phyloP scores from a whole-genome alignment of 257 asterid genomes.

The Catharanthus roseus region DNA sequence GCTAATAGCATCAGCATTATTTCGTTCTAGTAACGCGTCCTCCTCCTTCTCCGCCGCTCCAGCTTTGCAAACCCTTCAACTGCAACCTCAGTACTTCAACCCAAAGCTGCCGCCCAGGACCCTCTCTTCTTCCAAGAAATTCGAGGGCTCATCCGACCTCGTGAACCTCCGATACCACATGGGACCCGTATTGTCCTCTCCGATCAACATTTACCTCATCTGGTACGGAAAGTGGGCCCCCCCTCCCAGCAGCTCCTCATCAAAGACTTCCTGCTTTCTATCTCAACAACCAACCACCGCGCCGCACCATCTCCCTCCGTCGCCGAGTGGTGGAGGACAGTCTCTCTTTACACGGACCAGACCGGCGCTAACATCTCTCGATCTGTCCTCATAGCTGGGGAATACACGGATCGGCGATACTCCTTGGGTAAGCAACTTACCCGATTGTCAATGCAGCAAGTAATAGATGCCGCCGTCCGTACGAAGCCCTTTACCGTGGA shows the following conservation, averaged over 20 bases:
- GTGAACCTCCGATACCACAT: constrained; percentile 85
- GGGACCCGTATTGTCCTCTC: constrained; percentile 91
- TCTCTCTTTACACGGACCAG: constrained; percentile 73
- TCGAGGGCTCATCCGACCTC: constrained; percentile 75
- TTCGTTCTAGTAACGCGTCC: too few relatives aligned
- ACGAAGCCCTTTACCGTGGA: constrained; percentile 76
- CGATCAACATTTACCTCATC: constrained; percentile 78
- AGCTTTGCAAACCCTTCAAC: background rate
- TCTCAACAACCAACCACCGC: constrained; percentile 48
- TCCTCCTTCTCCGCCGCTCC: background rate
- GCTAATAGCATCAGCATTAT: too few relatives aligned
- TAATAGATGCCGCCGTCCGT: constrained; percentile 64
- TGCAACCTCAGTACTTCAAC: constrained; percentile 23
- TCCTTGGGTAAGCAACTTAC: constrained; percentile 66
- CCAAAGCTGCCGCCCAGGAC: constrained; percentile 48
- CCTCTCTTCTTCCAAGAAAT: constrained; percentile 53
- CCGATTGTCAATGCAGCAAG: constrained; percentile 63
- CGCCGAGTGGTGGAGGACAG: constrained; percentile 86
- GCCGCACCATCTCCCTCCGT: constrained; percentile 66
- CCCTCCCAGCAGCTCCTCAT: constrained; percentile 63
- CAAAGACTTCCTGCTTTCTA: constrained; percentile 70
- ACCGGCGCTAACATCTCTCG: constrained; percentile 79
- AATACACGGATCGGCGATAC: constrained; percentile 55
- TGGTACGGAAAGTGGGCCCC: constrained; percentile 80
- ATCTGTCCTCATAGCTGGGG: constrained; percentile 61